Conservation (phyloP, 1,284 basidiomycete genomes). For the Volvariella surrecta region DNA sequence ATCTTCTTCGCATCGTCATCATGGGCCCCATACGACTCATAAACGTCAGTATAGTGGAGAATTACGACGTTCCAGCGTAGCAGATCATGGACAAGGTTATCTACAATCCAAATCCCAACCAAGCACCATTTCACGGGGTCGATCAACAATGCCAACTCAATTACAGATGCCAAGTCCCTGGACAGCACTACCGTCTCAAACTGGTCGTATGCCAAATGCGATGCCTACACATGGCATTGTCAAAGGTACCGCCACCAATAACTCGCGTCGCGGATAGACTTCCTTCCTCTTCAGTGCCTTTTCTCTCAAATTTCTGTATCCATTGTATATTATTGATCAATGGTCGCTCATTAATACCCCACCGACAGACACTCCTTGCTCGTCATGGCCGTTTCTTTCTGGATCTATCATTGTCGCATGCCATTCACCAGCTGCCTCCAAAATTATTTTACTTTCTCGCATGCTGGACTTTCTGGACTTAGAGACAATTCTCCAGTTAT, state of each 20-base stretch:
- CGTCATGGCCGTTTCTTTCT: background rate
- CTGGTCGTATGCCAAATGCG: slow-evolving; percentile 16
- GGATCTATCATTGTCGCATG: background rate
- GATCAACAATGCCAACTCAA: slow-evolving; percentile 16
- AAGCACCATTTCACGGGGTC: slow-evolving; percentile 16
- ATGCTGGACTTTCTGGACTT: too few species aligned
- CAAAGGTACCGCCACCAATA: background rate
- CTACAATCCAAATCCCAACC: slow-evolving; percentile 15
- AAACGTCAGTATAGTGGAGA: slow-evolving; percentile 19
- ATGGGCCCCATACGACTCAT: slow-evolving; percentile 9
- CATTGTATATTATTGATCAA: too few species aligned
- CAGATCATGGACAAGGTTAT: slow-evolving; percentile 1
- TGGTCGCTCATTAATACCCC: too few species aligned
- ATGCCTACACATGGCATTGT: slow-evolving; percentile 14
- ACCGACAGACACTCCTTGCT: background rate
- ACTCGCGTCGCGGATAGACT: background rate
- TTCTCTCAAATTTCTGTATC: background rate
- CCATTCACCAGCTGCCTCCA: too few species aligned
- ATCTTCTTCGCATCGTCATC: background rate
- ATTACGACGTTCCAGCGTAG: slow-evolving; percentile 15
- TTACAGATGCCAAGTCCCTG: slow-evolving; percentile 23
- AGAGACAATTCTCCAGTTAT: too few species aligned
- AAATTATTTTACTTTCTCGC: too few species aligned
- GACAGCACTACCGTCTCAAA: slow-evolving; percentile 27
- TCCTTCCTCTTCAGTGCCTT: background rate